phyloP scores from a whole-genome alignment of 495 filamentous ascomycete species.

The Daldinia vernicosa region DNA sequence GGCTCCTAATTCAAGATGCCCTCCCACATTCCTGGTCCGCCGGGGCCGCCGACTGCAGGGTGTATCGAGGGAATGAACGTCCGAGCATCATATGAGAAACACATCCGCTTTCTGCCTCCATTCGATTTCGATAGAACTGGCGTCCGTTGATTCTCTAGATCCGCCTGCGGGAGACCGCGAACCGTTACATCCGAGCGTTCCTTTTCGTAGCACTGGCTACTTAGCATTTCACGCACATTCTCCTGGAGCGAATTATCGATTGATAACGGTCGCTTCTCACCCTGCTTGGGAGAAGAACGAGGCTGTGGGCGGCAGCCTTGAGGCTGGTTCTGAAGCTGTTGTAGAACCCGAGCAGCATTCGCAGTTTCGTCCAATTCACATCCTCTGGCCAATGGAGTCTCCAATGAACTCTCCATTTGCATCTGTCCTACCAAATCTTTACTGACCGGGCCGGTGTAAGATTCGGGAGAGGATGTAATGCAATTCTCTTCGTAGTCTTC shows the following conservation, averaged over 20 bases:
- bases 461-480: constrained; percentile 69
- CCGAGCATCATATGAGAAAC: constrained; percentile 62
- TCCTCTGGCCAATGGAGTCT: constrained; percentile 55
- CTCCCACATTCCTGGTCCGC: constrained; percentile 69
- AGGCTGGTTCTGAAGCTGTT: constrained; percentile 65
- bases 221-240: constrained; percentile 73
- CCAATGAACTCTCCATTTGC: constrained; percentile 63
- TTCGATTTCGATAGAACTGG: constrained; percentile 47
- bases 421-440: constrained; percentile 64
- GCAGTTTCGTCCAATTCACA: constrained; percentile 58
- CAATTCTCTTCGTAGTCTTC: constrained; percentile 64
- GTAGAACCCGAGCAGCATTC: constrained; percentile 73
- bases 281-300: constrained; percentile 37
- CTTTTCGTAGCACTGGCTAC: constrained; percentile 41
- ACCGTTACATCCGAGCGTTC: constrained; percentile 53
- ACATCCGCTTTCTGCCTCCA: constrained; percentile 66
- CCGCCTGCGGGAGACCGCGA: constrained; percentile 33
- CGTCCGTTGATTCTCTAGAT: constrained; percentile 45
- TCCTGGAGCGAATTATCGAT: constrained; percentile 74
- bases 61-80: constrained; percentile 50
- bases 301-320: constrained; percentile 49
- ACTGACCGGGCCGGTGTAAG: constrained; percentile 62
- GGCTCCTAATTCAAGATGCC: constrained; percentile 58
- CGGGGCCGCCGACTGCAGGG: constrained; percentile 52
- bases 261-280: constrained; percentile 73